Percentiles rank a stretch among this genome's conserved stretches.
These are phyloP conservation scores for Eragrostis nindensis DNA, from an alignment of 176 grass and related monocot species.

Conservation along the genomic window DNA sequence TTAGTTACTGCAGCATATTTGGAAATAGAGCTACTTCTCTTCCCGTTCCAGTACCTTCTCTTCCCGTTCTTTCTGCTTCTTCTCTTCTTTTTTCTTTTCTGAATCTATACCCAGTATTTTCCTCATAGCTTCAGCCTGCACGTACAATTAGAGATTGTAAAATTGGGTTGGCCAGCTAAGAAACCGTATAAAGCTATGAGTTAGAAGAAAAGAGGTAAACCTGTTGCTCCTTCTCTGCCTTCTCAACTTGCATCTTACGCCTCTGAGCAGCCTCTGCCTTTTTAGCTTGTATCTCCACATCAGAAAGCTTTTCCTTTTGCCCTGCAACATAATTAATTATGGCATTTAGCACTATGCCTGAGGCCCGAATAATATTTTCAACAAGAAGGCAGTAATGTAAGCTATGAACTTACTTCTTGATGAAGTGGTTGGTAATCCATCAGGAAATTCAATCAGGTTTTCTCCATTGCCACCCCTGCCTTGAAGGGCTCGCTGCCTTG, in stretches of 20 bases:
- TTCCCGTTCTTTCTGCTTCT: constrained; percentile 62
- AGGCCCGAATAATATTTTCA: constrained; percentile 26
- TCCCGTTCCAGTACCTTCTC: constrained; percentile 39
- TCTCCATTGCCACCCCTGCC: constrained; percentile 78
- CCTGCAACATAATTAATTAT: constrained; percentile 50
- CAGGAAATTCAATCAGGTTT: constrained; percentile 82
- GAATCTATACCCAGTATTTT: constrained; percentile 83
- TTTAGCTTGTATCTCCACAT: constrained; percentile 83
- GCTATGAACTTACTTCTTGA: constrained; percentile 80
- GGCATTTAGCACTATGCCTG: constrained; percentile 31
- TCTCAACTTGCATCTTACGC: constrained; percentile 98
- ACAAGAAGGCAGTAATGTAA: constrained; percentile 21
- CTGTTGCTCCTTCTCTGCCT: constrained; percentile 86
- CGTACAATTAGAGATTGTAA: constrained; percentile 15
- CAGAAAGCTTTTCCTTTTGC: constrained; percentile 86
- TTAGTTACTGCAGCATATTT: constrained; percentile 2
- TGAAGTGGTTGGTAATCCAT: constrained; percentile 79
- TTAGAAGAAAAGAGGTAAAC: constrained; percentile 48
- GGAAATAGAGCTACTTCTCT: background rate
- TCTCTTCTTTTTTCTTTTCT: constrained; percentile 77
- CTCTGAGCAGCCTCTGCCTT: constrained; percentile 93
- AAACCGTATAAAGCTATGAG: background rate
- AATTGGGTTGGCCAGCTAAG: background rate
- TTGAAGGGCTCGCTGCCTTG: constrained; percentile 91
- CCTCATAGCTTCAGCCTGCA: constrained; percentile 74